Conservation (phyloP, 495 filamentous ascomycete genomes). For the Parachaetomium inaequale region DNA sequence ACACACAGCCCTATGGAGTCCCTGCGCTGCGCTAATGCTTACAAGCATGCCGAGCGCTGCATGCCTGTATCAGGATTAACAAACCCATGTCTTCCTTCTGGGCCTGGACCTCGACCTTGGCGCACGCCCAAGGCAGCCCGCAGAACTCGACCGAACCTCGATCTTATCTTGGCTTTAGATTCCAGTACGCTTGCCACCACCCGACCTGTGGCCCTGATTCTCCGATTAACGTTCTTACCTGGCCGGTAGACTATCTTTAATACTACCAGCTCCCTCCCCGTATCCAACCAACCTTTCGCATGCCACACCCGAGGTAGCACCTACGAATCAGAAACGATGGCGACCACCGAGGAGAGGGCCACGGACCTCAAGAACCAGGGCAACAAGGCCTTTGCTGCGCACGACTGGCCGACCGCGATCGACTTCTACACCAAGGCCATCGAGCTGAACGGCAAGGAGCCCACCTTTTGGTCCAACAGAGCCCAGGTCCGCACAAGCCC, state of each 20-base stretch:
- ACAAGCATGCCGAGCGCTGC: constrained; percentile 15
- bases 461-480: constrained; percentile 88
- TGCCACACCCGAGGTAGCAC: constrained; percentile 20
- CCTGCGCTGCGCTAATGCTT: constrained; percentile 2
- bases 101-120: neutral
- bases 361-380: constrained; percentile 85
- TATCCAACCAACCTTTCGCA: neutral
- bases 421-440: constrained; percentile 90
- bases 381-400: constrained; percentile 83
- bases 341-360: constrained; percentile 54
- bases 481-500: constrained; percentile 67
- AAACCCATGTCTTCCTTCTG: neutral
- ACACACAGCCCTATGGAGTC: neutral
- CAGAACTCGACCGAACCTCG: constrained; percentile 7
- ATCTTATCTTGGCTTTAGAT: neutral
- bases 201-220: neutral
- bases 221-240: neutral
- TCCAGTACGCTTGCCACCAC: constrained; percentile 13
- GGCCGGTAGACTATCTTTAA: neutral
- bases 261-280: neutral
- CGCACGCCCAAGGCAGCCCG: constrained; percentile 13
- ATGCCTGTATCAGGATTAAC: constrained; percentile 13
- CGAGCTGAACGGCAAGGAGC: constrained; percentile 74
- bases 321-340: constrained; percentile 23
- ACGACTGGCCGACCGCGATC: constrained; percentile 83